Percentiles rank a stretch among this genome's conserved stretches.
Conservation (phyloP, 176 grass and related monocot genomes). For the Pontederia crassipes region DNA sequence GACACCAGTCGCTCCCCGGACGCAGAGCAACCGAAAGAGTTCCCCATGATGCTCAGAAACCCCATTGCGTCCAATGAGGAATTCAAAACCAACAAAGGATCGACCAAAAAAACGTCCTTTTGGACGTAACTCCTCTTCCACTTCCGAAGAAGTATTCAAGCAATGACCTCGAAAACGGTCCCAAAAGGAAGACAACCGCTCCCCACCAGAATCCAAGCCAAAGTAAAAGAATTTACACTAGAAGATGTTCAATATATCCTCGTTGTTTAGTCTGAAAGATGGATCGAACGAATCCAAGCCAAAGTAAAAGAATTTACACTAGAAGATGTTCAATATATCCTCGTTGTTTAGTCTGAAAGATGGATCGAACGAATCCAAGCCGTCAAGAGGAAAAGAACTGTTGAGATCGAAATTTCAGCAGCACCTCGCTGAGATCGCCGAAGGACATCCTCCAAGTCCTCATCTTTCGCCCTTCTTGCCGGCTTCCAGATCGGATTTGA, state of each 20-base stretch:
- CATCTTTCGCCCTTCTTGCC: not conserved
- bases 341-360: not conserved
- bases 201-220: slow-evolving; percentile 5
- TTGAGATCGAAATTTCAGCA: not conserved
- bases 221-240: not conserved
- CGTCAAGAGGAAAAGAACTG: not conserved
- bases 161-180: not conserved
- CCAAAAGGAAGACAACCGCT: slow-evolving; percentile 9
- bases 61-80: slow-evolving; percentile 55
- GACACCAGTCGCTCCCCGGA: slow-evolving; percentile 95
- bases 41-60: slow-evolving; percentile 87
- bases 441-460: not conserved
- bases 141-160: not conserved
- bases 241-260: not conserved
- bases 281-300: not conserved
- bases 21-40: slow-evolving; percentile 94
- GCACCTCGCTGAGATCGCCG: not conserved
- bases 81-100: slow-evolving; percentile 2
- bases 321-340: not conserved
- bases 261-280: not conserved
- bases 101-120: not conserved
- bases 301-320: not conserved
- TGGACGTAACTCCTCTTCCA: not conserved
- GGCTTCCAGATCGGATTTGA: slow-evolving; percentile 7
- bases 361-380: not conserved